A percentile compares a stretch with the other conserved stretches of the same genome.
phyloP scores from a whole-genome alignment of 805 yeast genomes.

The Metschnikowia anglica region DNA sequence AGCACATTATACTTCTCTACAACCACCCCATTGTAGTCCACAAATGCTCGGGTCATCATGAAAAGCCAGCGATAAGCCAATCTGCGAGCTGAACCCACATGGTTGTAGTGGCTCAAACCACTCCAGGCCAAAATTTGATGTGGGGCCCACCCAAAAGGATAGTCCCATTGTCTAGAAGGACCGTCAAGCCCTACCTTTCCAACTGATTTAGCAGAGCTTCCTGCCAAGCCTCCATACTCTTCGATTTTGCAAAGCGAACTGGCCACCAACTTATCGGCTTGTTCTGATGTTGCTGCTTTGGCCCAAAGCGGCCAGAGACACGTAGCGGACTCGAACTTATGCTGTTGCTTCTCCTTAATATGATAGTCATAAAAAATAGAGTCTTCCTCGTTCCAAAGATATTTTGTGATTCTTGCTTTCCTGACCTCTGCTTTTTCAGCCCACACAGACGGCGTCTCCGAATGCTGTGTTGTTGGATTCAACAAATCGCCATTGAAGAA shows the following conservation, averaged over 20 bases:
- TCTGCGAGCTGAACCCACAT: constrained; percentile 59
- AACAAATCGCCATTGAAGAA: constrained; percentile 52
- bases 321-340: constrained; percentile 80
- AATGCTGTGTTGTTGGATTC: constrained; percentile 22
- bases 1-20: constrained; percentile 95
- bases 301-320: constrained; percentile 94
- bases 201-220: constrained; percentile 74
- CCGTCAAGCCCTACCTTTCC: constrained; percentile 66
- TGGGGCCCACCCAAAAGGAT: constrained; percentile 98
- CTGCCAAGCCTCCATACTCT: constrained; percentile 82
- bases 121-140: constrained; percentile 95
- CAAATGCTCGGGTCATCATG: constrained; percentile 85
- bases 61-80: constrained; percentile 85
- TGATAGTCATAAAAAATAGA: constrained; percentile 86
- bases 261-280: constrained; percentile 62
- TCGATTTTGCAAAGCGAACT: constrained; percentile 69
- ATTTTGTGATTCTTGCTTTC: constrained; percentile 55
- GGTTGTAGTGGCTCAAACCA: constrained; percentile 76
- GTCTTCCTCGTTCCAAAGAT: constrained; percentile 79
- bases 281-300: constrained; percentile 58
- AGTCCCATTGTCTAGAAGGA: constrained; percentile 98
- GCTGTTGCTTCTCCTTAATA: constrained; percentile 52
- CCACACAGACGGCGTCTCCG: constrained; percentile 62
- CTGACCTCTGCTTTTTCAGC: constrained; percentile 53
- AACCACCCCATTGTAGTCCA: constrained; percentile 89